Conservation (phyloP, 352 stramenopile species). For the Phytophthora citricola region DNA sequence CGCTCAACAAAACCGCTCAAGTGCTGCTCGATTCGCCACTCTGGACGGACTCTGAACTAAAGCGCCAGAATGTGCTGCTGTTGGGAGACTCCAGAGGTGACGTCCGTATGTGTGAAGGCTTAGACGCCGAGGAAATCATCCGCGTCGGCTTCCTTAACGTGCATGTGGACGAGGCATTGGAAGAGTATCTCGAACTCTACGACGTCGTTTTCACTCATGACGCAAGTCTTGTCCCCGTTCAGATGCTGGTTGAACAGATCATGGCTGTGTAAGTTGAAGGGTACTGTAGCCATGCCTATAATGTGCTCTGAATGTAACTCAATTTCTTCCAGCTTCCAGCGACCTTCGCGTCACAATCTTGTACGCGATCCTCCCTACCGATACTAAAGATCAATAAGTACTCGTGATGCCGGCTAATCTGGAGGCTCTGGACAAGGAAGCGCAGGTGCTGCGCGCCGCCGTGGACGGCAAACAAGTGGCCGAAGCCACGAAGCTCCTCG, state of each 20-base stretch:
- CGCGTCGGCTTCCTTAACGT: conserved; percentile 77
- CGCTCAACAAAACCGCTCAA: conserved; percentile 81
- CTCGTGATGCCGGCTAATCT: conserved; percentile 47
- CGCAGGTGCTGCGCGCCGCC: conserved; percentile 63
- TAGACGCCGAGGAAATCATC: conserved; percentile 67
- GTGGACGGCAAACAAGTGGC: conserved; percentile 56
- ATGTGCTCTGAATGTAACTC: conserved; percentile 1
- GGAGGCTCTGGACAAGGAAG: conserved; percentile 64
- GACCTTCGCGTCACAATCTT: conserved; percentile 2
- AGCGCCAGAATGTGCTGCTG: conserved; percentile 70
- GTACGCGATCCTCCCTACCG: conserved; percentile 9
- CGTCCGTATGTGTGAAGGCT: conserved; percentile 59
- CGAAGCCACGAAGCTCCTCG: conserved; percentile 54
- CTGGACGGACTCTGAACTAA: conserved; percentile 50
- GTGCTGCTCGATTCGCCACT: conserved; percentile 72
- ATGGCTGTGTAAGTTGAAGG: conserved; percentile 3
- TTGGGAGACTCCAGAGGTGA: conserved; percentile 75
- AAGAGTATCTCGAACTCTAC: conserved; percentile 68
- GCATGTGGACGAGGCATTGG: conserved; percentile 65
- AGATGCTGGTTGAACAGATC: conserved; percentile 60
- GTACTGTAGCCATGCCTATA: not conserved
- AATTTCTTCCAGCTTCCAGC: not conserved
- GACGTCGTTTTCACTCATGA: conserved; percentile 79
- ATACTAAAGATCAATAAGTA: conserved; percentile 19
- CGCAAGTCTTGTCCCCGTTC: conserved; percentile 54